Evolutionary conservation across 1,139 yeast genomes (phyloP).

Genomic region (Diutina ranongensis): DNA sequence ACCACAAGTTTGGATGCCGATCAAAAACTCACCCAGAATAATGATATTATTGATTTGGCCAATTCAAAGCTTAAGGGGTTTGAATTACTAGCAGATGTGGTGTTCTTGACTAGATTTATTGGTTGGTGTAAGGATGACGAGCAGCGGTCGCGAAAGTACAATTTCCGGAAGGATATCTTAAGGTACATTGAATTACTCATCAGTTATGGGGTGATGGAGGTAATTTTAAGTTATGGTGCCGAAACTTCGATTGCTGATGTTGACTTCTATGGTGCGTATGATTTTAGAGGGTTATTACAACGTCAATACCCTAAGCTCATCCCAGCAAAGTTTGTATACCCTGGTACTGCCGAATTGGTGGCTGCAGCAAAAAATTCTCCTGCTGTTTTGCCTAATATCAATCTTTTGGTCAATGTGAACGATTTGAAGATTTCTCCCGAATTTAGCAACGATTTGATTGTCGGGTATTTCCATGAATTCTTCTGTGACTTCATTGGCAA

Average conservation of each 20-base stretch:
- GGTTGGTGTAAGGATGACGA: conserved; percentile 54
- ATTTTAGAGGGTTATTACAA: conserved; percentile 57
- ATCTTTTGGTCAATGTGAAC: conserved; percentile 13
- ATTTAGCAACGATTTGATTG: conserved; percentile 22
- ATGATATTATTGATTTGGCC: conserved; percentile 30
- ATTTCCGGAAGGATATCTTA: conserved; percentile 36
- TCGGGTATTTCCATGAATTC: conserved; percentile 40
- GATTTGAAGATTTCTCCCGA: conserved; percentile 14
- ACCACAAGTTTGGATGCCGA: conserved; percentile 14
- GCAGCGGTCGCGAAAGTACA: conserved; percentile 36
- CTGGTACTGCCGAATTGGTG: conserved; percentile 18
- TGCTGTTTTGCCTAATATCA: conserved; percentile 13
- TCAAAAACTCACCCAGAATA: conserved; percentile 12
- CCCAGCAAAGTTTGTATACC: conserved; percentile 27
- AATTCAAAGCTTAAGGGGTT: conserved; percentile 45
- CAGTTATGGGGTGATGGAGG: conserved; percentile 68
- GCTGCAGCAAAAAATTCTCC: conserved; percentile 14
- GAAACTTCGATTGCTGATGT: conserved; percentile 36
- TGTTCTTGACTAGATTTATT: conserved; percentile 54
- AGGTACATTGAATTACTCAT: conserved; percentile 28
- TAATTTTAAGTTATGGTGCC: conserved; percentile 57
- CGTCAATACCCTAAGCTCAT: conserved; percentile 47
- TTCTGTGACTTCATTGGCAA: conserved; percentile 54
- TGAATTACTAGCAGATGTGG: conserved; percentile 33
- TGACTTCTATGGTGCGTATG: conserved; percentile 24